Evolutionary conservation across 179 eudicot species (phyloP).

Genomic region (Beta macrorhiza): DNA sequence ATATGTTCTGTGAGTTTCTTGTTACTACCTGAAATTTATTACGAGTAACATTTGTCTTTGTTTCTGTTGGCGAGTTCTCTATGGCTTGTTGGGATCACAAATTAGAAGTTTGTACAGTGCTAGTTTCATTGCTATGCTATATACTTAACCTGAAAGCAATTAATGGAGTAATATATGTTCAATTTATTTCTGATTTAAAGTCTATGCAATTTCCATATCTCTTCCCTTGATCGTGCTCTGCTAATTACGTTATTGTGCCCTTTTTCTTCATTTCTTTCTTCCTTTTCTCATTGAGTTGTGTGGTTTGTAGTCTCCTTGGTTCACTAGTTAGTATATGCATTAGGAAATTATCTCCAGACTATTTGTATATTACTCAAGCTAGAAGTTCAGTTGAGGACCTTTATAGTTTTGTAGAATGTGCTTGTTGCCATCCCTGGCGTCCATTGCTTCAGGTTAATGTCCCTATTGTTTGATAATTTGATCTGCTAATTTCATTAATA

Average conservation of each 20-base stretch:
- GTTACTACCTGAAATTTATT: neutral
- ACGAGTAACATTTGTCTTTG: neutral
- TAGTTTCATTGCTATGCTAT: neutral
- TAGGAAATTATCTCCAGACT: too few relatives aligned
- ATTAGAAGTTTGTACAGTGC: conserved; percentile 28
- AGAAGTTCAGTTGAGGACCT: too few relatives aligned
- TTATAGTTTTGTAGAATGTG: too few relatives aligned
- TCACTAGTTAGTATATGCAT: neutral
- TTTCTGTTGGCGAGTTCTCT: neutral
- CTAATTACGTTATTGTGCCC: neutral
- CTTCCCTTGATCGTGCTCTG: neutral
- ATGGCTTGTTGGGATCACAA: neutral
- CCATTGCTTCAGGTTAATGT: conserved; percentile 30
- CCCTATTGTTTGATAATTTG: neutral
- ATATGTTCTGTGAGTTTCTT: neutral
- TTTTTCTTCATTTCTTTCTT: neutral
- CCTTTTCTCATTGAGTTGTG: neutral
- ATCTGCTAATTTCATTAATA: conserved; percentile 1
- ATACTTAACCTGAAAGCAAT: neutral
- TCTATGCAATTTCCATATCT: neutral
- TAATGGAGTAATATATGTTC: too few relatives aligned
- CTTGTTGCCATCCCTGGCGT: too few relatives aligned
- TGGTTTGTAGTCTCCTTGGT: neutral
- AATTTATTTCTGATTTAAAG: neutral
- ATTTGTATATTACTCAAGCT: too few relatives aligned